Percentiles rank a stretch among this genome's conserved stretches.
Conservation (phyloP, 441 rosid genomes). For the Populus trichocarpa region DNA sequence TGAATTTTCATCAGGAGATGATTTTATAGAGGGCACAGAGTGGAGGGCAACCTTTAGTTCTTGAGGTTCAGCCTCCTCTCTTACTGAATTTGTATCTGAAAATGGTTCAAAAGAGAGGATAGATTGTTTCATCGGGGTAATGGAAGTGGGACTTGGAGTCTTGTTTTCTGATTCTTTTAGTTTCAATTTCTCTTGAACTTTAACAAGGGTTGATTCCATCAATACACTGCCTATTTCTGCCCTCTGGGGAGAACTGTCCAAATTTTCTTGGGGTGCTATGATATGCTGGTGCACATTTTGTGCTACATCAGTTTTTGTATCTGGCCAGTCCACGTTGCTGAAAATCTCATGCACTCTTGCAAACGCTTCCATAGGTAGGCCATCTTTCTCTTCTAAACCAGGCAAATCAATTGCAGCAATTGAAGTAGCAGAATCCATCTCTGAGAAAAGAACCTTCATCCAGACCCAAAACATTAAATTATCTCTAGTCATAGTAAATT, state of each 20-base stretch:
- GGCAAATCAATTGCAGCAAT: slow-evolving; percentile 50
- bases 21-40: slow-evolving; percentile 14
- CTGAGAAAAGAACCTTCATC: slow-evolving; percentile 79
- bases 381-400: slow-evolving; percentile 64
- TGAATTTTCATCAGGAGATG: slow-evolving; percentile 11
- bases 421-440: slow-evolving; percentile 62
- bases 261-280: slow-evolving; percentile 47
- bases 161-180: slow-evolving; percentile 31
- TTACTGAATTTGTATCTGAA: background rate
- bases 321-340: slow-evolving; percentile 61
- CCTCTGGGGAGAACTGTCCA: slow-evolving; percentile 40
- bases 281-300: slow-evolving; percentile 55
- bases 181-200: slow-evolving; percentile 38
- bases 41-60: slow-evolving; percentile 39
- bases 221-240: slow-evolving; percentile 31
- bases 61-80: slow-evolving; percentile 37
- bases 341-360: slow-evolving; percentile 74
- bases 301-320: slow-evolving; percentile 58
- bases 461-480: slow-evolving; percentile 32
- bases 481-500: slow-evolving; percentile 11
- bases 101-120: background rate
- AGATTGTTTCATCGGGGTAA: slow-evolving; percentile 26
- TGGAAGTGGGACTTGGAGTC: slow-evolving; percentile 23
- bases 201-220: slow-evolving; percentile 38
- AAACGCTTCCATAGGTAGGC: slow-evolving; percentile 80